Conservation (phyloP, 208 protist genomes). For the Lotmaria passim region DNA sequence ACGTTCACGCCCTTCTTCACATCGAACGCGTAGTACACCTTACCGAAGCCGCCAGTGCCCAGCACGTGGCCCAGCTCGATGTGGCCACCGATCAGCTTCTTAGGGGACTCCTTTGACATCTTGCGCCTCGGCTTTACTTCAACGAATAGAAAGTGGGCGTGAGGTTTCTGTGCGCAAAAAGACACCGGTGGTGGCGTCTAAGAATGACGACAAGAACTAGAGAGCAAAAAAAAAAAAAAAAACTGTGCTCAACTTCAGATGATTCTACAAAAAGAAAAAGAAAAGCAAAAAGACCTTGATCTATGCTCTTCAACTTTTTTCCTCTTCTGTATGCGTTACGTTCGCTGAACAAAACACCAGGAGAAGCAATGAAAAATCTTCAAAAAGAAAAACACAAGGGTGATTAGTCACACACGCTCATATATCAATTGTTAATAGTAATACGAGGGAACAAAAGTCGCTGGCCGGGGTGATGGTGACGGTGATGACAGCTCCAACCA, state of each 20-base stretch:
- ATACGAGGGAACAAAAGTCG: neutral
- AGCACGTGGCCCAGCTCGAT: slow-evolving; percentile 87
- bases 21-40: slow-evolving; percentile 88
- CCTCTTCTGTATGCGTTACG: too few relatives aligned
- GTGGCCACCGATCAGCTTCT: slow-evolving; percentile 62
- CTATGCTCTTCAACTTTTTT: too few relatives aligned
- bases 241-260: too few relatives aligned
- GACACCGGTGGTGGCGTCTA: too few relatives aligned
- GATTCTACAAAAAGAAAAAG: too few relatives aligned
- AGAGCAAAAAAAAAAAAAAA: neutral
- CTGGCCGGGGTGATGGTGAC: neutral
- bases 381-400: neutral
- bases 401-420: neutral
- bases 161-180: too few relatives aligned
- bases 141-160: neutral
- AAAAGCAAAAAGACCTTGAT: too few relatives aligned
- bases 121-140: neutral
- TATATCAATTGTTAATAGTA: neutral
- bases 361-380: too few relatives aligned
- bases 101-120: slow-evolving; percentile 9
- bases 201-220: neutral
- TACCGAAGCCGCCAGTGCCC: slow-evolving; percentile 87
- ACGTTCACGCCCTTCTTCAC: slow-evolving; percentile 77
- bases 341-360: too few relatives aligned
- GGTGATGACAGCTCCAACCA: too few relatives aligned